Conservation (phyloP, 768 basidiomycete species). For the Lepiota venenata region DNA sequence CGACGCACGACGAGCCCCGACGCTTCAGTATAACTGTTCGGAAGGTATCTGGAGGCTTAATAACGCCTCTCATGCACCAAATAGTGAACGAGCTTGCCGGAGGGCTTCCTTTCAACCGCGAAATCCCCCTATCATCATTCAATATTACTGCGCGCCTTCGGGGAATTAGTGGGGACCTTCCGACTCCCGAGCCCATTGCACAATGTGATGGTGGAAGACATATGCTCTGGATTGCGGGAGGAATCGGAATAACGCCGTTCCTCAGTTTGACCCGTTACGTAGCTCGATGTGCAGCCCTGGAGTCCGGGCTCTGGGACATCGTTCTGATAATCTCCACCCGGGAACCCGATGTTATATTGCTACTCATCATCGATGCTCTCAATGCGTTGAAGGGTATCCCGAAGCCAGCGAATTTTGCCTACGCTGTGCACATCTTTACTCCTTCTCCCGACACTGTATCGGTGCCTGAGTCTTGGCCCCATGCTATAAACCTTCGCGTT, state of each 20-base stretch:
- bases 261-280: conserved; percentile 42
- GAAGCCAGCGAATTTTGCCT: conserved; percentile 14
- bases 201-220: conserved; percentile 16
- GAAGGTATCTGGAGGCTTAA: conserved; percentile 48
- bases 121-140: conserved; percentile 33
- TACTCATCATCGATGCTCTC: conserved; percentile 34
- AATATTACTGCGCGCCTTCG: conserved; percentile 41
- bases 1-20: conserved; percentile 9
- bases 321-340: conserved; percentile 46
- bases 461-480: conserved; percentile 1
- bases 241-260: conserved; percentile 67
- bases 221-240: conserved; percentile 58
- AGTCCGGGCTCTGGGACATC: conserved; percentile 31
- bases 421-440: conserved; percentile 42
- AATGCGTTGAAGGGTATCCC: not conserved
- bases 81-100: conserved; percentile 41
- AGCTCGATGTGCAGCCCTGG: not conserved
- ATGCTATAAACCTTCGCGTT: conserved; percentile 7
- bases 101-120: conserved; percentile 12
- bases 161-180: conserved; percentile 45
- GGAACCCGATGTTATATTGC: conserved; percentile 49
- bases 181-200: conserved; percentile 11
- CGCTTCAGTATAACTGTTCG: conserved; percentile 24
- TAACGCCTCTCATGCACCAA: conserved; percentile 54
- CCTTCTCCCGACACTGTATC: conserved; percentile 1